Percentiles rank a stretch among this genome's conserved stretches.
Conservation (phyloP, 2,329 filamentous ascomycete genomes). For the Xylariaceae sp. region DNA sequence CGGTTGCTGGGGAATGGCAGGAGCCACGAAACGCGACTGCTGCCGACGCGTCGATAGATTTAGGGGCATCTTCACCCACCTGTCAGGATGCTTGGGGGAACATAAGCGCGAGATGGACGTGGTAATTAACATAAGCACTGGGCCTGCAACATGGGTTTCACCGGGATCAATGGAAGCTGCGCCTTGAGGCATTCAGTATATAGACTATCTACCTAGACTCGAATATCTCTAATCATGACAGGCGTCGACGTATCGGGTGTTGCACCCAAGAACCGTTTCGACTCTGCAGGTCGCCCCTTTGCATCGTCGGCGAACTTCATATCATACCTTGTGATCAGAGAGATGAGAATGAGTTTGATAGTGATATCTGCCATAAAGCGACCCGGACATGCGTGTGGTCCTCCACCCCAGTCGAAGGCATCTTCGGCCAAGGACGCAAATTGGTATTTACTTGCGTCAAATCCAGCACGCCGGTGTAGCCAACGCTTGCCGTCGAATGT, state of each 20-base stretch:
- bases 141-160: too few species aligned
- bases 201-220: constrained; percentile 3
- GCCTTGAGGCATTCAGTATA: neutral
- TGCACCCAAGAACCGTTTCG: constrained; percentile 12
- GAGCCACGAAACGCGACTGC: too few species aligned
- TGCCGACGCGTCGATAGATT: too few species aligned
- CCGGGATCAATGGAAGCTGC: too few species aligned
- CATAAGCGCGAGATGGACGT: too few species aligned
- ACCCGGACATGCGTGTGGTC: constrained; percentile 21
- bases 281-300: constrained; percentile 12
- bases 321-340: constrained; percentile 19
- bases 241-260: constrained; percentile 14
- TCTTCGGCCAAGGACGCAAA: constrained; percentile 22
- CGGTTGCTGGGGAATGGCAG: too few species aligned
- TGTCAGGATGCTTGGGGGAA: too few species aligned
- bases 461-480: constrained; percentile 8
- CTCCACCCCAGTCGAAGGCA: constrained; percentile 19
- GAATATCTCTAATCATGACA: constrained; percentile 13
- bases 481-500: constrained; percentile 20
- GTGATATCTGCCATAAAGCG: constrained; percentile 19
- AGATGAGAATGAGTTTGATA: constrained; percentile 22
- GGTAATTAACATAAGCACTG: too few species aligned
- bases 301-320: constrained; percentile 16
- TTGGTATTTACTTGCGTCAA: constrained; percentile 20
- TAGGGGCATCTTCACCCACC: too few species aligned